Percentiles rank a stretch among this genome's conserved stretches.
Conservation (phyloP, 768 basidiomycete species). For the Sutorius australiensis region DNA sequence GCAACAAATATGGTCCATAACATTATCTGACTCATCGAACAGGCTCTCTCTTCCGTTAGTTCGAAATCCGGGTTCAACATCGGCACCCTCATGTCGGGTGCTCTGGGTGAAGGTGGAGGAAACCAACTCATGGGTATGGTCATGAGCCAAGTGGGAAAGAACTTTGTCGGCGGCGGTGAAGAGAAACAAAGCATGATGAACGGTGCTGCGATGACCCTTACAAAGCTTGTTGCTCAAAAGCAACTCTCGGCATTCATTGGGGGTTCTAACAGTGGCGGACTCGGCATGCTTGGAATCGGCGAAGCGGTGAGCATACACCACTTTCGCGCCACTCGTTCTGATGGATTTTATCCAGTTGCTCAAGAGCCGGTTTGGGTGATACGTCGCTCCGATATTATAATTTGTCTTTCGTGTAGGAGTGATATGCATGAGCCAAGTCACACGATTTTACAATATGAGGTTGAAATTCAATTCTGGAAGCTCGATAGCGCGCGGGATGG, state of each 20-base stretch:
- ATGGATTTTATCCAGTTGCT: conserved; percentile 7
- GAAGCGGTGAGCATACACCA: conserved; percentile 39
- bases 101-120: conserved; percentile 42
- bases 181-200: conserved; percentile 80
- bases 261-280: conserved; percentile 67
- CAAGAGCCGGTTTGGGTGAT: conserved; percentile 15
- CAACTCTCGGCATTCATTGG: conserved; percentile 40
- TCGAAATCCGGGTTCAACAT: conserved; percentile 32
- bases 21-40: conserved; percentile 2
- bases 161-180: conserved; percentile 65
- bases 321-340: neutral
- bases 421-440: too few relatives aligned
- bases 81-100: conserved; percentile 26
- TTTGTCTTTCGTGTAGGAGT: too few relatives aligned
- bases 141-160: conserved; percentile 75
- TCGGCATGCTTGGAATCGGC: conserved; percentile 51
- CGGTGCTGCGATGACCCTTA: conserved; percentile 78
- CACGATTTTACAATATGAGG: too few relatives aligned
- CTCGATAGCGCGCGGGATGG: too few relatives aligned
- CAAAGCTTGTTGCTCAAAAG: conserved; percentile 78
- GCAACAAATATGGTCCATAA: neutral
- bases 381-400: too few relatives aligned
- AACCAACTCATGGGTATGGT: conserved; percentile 79
- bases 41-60: conserved; percentile 17
- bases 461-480: too few relatives aligned